These are phyloP conservation scores for Fermentozyma sake DNA, from an alignment of 1,139 yeast species.

Conservation along the genomic window DNA sequence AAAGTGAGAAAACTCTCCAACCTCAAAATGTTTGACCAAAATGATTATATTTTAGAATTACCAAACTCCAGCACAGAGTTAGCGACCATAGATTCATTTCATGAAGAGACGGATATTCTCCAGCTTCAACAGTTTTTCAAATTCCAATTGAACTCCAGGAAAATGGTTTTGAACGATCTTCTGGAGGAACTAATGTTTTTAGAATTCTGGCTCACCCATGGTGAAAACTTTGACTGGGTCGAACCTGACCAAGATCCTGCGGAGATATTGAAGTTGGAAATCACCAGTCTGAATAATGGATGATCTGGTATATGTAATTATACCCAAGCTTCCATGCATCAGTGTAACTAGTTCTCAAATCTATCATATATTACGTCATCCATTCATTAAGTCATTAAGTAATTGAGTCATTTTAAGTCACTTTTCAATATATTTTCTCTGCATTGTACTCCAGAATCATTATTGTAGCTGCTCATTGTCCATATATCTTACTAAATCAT, in stretches of 20 bases:
- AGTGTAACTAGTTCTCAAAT: too few relatives aligned
- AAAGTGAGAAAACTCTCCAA: conserved; percentile 21
- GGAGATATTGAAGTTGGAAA: conserved; percentile 17
- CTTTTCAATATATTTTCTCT: too few relatives aligned
- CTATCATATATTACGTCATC: too few relatives aligned
- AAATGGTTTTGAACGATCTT: conserved; percentile 29
- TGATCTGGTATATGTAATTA: too few relatives aligned
- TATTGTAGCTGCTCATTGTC: too few relatives aligned
- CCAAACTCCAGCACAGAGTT: conserved; percentile 11
- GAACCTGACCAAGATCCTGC: conserved; percentile 84
- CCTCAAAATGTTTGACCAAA: conserved; percentile 15
- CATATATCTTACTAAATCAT: too few relatives aligned
- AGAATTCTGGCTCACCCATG: conserved; percentile 34
- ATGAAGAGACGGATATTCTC: conserved; percentile 8
- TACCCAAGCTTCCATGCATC: too few relatives aligned
- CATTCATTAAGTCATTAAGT: too few relatives aligned
- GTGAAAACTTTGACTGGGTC: conserved; percentile 59
- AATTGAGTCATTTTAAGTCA: too few relatives aligned
- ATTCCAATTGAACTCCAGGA: conserved; percentile 22
- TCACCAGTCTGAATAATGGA: too few relatives aligned
- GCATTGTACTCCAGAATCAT: too few relatives aligned
- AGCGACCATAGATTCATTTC: not conserved
- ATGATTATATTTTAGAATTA: conserved; percentile 26
- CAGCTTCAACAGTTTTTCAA: conserved; percentile 19
- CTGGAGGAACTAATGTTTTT: conserved; percentile 34